Conservation (phyloP, 495 filamentous ascomycete species). For the Neurospora tetraspora region DNA sequence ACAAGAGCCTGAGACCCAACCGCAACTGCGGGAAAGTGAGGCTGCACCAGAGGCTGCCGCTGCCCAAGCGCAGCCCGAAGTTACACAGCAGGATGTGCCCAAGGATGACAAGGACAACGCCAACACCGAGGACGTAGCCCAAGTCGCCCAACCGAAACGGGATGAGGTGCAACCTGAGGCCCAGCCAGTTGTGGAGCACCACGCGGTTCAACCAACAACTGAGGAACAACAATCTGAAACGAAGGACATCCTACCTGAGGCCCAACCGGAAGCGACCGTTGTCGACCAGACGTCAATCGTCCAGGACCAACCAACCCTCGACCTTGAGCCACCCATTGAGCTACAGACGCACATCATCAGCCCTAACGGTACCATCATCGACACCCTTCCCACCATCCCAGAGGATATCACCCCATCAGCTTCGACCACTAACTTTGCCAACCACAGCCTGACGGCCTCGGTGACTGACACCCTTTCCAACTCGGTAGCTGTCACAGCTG, state of each 20-base stretch:
- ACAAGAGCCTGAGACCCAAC: not conserved
- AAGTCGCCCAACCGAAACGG: not conserved
- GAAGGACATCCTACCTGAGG: not conserved
- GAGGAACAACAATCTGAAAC: not conserved
- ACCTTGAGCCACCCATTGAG: not conserved
- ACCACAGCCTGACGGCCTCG: not conserved
- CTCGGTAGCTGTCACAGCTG: not conserved
- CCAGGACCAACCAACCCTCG: not conserved
- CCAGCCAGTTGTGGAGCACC: not conserved
- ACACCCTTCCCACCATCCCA: not conserved
- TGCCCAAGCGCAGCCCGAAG: not conserved
- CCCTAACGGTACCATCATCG: not conserved
- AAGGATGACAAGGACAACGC: not conserved
- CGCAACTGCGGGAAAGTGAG: not conserved
- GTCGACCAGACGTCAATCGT: not conserved
- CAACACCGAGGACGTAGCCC: not conserved
- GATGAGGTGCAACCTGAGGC: not conserved
- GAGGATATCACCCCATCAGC: not conserved
- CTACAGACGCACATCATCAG: not conserved
- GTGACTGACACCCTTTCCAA: not conserved
- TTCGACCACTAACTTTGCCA: not conserved
- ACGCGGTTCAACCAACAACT: not conserved
- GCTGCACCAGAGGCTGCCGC: not conserved
- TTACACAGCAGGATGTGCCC: not conserved
- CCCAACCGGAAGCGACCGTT: not conserved